phyloP scores from a whole-genome alignment of 2,329 filamentous ascomycete genomes.

The Elsinoe fawcettii region DNA sequence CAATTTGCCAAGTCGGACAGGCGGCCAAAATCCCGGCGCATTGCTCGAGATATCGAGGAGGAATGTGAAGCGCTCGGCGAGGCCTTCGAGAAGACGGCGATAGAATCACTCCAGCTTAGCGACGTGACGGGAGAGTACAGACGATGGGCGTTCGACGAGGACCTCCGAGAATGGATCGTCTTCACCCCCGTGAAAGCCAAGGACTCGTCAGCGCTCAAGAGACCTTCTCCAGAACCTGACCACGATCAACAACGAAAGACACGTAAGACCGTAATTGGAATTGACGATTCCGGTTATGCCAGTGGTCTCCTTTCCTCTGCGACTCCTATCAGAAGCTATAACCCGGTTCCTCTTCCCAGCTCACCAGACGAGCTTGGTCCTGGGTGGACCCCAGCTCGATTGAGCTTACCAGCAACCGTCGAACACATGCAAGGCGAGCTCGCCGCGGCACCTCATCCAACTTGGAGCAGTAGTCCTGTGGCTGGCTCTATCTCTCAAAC shows the following conservation, averaged over 20 bases:
- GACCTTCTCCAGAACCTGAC: not conserved
- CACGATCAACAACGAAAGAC: not conserved
- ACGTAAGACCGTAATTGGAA: not conserved
- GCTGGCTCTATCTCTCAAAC: not conserved
- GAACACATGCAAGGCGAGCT: not conserved
- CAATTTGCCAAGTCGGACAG: not conserved
- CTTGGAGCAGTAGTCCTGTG: not conserved
- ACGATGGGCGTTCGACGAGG: conserved; percentile 38
- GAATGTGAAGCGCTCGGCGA: conserved; percentile 11
- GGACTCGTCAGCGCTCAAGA: not conserved
- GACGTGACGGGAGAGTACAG: conserved; percentile 24
- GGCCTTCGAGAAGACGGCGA: not conserved
- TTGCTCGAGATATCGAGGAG: conserved; percentile 32
- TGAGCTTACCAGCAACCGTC: not conserved
- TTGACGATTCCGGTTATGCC: conserved; percentile 14
- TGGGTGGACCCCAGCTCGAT: not conserved
- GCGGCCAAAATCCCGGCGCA: conserved; percentile 11
- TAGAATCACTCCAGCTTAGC: conserved; percentile 20
- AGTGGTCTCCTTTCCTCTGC: not conserved
- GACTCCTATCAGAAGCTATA: not conserved
- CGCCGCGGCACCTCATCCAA: not conserved
- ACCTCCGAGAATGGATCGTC: conserved; percentile 40
- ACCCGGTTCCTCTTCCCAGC: not conserved
- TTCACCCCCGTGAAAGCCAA: conserved; percentile 29
- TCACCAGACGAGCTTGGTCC: conserved; percentile 16